phyloP scores from a whole-genome alignment of 345 rosid species.

The Eucalyptus sp. region DNA sequence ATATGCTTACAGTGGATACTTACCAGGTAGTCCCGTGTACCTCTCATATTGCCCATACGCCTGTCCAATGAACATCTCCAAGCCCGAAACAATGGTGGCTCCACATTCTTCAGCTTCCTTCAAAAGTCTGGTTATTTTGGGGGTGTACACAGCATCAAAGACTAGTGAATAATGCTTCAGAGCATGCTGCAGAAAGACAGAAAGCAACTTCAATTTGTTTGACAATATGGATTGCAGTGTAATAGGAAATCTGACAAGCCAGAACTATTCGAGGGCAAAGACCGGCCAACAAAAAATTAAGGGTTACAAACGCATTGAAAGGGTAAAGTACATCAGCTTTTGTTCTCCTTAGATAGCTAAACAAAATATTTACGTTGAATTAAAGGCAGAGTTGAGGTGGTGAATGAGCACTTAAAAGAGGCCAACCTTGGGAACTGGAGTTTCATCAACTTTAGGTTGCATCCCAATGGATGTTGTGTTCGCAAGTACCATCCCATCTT shows the following conservation, averaged over 20 bases:
- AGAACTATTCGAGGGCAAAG: background rate
- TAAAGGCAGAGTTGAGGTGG: background rate
- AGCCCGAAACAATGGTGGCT: constrained; percentile 55
- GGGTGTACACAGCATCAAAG: constrained; percentile 85
- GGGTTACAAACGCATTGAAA: background rate
- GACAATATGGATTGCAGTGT: background rate
- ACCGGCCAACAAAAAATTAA: background rate
- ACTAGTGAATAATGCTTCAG: constrained; percentile 63
- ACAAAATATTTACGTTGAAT: background rate
- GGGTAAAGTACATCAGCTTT: background rate
- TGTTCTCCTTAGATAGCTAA: background rate
- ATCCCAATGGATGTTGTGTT: constrained; percentile 92
- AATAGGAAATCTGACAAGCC: background rate
- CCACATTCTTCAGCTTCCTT: constrained; percentile 80
- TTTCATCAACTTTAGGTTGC: constrained; percentile 83
- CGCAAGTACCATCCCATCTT: constrained; percentile 80
- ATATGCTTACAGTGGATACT: background rate
- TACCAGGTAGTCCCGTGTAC: constrained; percentile 41
- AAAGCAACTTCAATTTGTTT: background rate
- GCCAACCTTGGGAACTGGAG: constrained; percentile 77
- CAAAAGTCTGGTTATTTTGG: constrained; percentile 70
- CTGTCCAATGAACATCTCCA: constrained; percentile 92
- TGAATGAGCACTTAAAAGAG: background rate
- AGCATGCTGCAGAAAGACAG: constrained; percentile 36
- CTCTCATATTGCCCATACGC: constrained; percentile 82